Evolutionary conservation across 306 rosid genomes (phyloP).

Genomic region (Vigna angularis): DNA sequence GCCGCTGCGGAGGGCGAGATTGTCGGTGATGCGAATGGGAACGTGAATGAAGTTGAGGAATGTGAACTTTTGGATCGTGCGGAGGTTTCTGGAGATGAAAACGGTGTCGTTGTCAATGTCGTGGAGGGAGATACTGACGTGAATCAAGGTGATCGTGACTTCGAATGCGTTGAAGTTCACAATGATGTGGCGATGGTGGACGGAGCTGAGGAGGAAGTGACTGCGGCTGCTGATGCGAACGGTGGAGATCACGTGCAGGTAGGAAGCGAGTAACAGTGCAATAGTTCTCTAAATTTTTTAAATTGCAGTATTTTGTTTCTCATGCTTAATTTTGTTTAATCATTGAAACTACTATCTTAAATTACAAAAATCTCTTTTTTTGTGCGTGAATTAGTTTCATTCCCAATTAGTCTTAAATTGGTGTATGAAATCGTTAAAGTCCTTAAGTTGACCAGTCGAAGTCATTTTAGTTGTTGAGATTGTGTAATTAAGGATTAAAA

Average conservation of each 20-base stretch:
- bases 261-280: neutral
- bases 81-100: constrained; percentile 33
- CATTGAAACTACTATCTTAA: neutral
- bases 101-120: neutral
- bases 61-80: neutral
- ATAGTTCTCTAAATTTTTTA: neutral
- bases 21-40: neutral
- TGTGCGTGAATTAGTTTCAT: neutral
- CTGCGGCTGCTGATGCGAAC: constrained; percentile 10
- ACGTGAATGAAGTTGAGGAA: constrained; percentile 16
- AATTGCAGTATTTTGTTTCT: neutral
- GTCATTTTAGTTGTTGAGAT: neutral
- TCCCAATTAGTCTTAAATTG: neutral
- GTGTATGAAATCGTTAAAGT: neutral
- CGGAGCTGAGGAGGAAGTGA: constrained; percentile 3
- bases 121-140: constrained; percentile 21
- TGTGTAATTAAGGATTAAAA: neutral
- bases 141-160: constrained; percentile 30
- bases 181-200: constrained; percentile 1
- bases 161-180: constrained; percentile 33
- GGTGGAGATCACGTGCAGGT: neutral
- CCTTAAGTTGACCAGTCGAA: neutral
- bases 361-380: neutral
- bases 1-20: constrained; percentile 25
- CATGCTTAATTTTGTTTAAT: neutral